Conservation (phyloP, 306 rosid species). For the Acacia crassicarpa region DNA sequence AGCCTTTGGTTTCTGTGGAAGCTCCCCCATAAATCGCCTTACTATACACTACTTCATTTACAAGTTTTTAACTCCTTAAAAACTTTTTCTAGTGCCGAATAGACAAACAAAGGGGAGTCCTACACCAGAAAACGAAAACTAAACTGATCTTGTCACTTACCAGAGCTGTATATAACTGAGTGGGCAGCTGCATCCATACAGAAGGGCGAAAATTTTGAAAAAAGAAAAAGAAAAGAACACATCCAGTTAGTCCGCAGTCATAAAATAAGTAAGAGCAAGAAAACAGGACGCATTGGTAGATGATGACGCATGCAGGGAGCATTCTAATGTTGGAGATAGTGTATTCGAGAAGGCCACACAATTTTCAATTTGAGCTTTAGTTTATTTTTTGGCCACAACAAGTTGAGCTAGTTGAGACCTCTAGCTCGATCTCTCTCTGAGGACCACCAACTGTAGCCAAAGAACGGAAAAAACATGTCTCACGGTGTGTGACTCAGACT, state of each 20-base stretch:
- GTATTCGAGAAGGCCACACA: constrained; percentile 16
- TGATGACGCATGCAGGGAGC: background rate
- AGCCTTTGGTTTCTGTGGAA: background rate
- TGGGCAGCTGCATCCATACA: constrained; percentile 72
- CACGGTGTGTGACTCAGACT: background rate
- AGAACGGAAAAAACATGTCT: background rate
- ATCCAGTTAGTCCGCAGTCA: background rate
- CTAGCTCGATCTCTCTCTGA: background rate
- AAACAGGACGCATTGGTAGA: background rate
- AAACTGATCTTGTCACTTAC: constrained; percentile 42
- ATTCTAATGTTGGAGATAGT: background rate
- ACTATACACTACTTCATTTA: background rate
- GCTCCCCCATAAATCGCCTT: background rate
- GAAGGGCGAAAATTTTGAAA: background rate
- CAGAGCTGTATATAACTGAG: constrained; percentile 94
- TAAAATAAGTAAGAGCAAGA: background rate
- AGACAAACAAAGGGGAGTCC: background rate
- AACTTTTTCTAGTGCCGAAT: background rate
- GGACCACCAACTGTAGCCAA: constrained; percentile 33
- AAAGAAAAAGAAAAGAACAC: background rate
- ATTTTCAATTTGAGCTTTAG: background rate
- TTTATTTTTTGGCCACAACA: background rate
- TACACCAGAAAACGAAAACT: background rate
- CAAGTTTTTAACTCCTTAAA: background rate
- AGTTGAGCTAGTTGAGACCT: constrained; percentile 6